Base-by-base conservation (phyloP, 1,284 basidiomycete species). In the Pisolithus thermaeus region DNA sequence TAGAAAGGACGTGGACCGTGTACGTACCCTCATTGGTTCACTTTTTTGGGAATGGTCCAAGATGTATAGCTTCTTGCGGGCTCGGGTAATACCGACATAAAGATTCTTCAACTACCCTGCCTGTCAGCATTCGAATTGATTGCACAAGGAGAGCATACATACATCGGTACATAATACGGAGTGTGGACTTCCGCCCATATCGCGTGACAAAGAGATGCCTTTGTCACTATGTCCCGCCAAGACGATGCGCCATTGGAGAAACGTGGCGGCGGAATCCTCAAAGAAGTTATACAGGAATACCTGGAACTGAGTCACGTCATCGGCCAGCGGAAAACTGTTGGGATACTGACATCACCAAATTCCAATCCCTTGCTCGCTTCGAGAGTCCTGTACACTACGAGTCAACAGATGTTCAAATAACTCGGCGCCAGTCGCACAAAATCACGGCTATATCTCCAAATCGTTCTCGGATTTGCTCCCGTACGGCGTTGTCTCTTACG, bases 311-410 rank as follows among this genome's bases (percentile, higher is more conserved):
- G 12, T 46, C 28, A 46, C 11, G 7, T 25, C 9, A 7, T 22
- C 9, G 14, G 14, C 7, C 4, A 16, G 16, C 23, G 3, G 23
- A 16, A 30, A 18, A 3, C 9, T 11, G n/a, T 9, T 3, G 9
- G 46, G 20, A 37, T 11, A 11, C 73, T 50, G 53, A 84, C 83
- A 52, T 87, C 84, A 56, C 87, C 76, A 59, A 87, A 87, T 60
- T 87, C 86, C 1, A 87, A 67, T 1, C 87, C 86, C 62, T 89
- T 89, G 71, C 79, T 81, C 47, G 88, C 83, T 54, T 84, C 84
- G 0, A 87, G 62, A 0, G 86, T 88, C 70, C 85, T 87, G 49
- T 6, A 40, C 1, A 14, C 25, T 5, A 37, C 27, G 35, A 47
- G 12, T 30, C 47, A 22, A 11, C 11, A 9, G n/a, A 30, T 18